Evolutionary conservation across 805 yeast species (phyloP), one percentile per base, ranked within the genome.

Genomic region (Candida rishiriensis): DNA sequence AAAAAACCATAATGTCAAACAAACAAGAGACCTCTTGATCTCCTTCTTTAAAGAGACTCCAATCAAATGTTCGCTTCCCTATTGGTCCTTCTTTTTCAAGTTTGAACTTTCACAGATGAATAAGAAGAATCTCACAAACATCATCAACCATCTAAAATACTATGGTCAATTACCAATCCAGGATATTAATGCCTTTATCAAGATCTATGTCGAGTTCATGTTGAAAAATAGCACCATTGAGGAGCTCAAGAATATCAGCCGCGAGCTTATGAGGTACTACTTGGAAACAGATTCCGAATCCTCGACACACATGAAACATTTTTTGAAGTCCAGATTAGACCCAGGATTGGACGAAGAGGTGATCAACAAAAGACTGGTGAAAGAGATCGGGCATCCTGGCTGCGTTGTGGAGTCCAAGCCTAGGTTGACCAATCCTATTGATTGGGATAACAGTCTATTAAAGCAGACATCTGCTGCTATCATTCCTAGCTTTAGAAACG

Each of bases 401-500:
- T 57, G 61, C 6, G 43, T 47, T 8, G 45, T 60, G 2, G 68
- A 70, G 10, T 72, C 68, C 11, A 61, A 68, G 42, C 84, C 84
- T 1, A 49, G 56, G 32, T 56, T 63, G 11, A 63, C 74, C 14
- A 76, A 76, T 50, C 67, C 65, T 30, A 61, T 47, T 43, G 65
- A 57, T 11, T 49, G 61, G 12, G 62, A 62, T 3, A 51, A 53
- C 26, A 41, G 48, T 18, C 18, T 54, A 26, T 13, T 39, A 26
- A 43, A 18, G 39, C 49, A 43, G 15, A 42, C 55, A 2, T 36
- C n/a, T n/a, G 57, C 62, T 1, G 65, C 71, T 7, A 52, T 62
- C 2, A 45, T 80, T 17, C 91, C 90, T 2, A 66, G 71, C 4
- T 82, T 82, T 59, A 76, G 72, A 49, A 79, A 81, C 55, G 79